A percentile compares a stretch with the other conserved stretches of the same genome.
These are phyloP conservation scores for Hansenula lynferdii DNA, from an alignment of 1,139 yeast genomes.

Conservation along the genomic window DNA sequence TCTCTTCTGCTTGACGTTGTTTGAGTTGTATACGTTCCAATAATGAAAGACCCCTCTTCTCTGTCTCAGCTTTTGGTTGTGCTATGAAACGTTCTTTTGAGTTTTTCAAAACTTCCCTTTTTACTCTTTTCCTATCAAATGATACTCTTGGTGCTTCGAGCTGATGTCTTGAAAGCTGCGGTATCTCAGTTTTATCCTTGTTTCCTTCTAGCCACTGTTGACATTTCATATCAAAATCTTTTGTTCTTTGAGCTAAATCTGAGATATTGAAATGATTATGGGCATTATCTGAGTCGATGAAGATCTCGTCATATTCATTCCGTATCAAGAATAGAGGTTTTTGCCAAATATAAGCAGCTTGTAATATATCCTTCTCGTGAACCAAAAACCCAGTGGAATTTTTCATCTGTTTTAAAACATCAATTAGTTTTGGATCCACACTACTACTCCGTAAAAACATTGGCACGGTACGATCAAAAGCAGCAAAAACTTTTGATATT, in stretches of 20 bases:
- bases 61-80: background rate
- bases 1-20: conserved; percentile 26
- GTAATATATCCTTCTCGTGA: conserved; percentile 11
- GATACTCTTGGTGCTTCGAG: conserved; percentile 4
- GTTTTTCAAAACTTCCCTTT: conserved; percentile 5
- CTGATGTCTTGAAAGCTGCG: background rate
- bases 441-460: conserved; percentile 12
- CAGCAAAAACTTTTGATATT: conserved; percentile 16
- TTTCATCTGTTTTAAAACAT: conserved; percentile 11
- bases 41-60: conserved; percentile 31
- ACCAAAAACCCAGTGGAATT: conserved; percentile 8
- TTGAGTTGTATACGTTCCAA: conserved; percentile 38
- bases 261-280: conserved; percentile 6
- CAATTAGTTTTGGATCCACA: conserved; percentile 14
- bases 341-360: conserved; percentile 17
- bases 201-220: conserved; percentile 11
- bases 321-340: conserved; percentile 11
- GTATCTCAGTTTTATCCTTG: background rate
- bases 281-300: conserved; percentile 15
- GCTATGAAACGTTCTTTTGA: conserved; percentile 1
- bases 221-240: conserved; percentile 7
- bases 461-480: conserved; percentile 15
- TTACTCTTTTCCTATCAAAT: conserved; percentile 5
- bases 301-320: conserved; percentile 13
- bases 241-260: conserved; percentile 5